Evolutionary conservation across 2,329 filamentous ascomycete species (phyloP).

Genomic region (Aspergillus felis): DNA sequence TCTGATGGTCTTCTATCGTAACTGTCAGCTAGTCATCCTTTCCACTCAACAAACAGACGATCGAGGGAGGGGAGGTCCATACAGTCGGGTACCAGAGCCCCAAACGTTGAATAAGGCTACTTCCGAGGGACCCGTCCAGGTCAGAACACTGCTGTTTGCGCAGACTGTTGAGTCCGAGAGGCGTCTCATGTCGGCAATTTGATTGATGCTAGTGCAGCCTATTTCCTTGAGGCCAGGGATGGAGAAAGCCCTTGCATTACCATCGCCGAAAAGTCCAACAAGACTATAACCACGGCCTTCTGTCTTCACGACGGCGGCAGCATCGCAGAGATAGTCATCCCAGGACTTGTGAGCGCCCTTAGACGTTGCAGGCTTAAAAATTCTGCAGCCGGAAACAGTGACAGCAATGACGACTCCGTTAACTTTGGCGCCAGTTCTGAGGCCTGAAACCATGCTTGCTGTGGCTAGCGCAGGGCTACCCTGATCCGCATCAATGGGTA

Average conservation of each 20-base stretch:
- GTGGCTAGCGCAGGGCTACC: constrained; percentile 74
- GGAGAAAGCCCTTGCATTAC: constrained; percentile 72
- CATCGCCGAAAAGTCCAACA: constrained; percentile 80
- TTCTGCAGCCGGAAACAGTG: constrained; percentile 68
- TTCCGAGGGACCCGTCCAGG: constrained; percentile 86
- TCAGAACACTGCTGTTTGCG: constrained; percentile 74
- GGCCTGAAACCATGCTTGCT: constrained; percentile 67
- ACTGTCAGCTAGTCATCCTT: constrained; percentile 13
- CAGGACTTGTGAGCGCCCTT: constrained; percentile 94
- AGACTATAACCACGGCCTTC: constrained; percentile 74
- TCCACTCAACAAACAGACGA: neutral
- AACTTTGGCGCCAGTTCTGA: constrained; percentile 70
- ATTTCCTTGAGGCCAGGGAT: constrained; percentile 88
- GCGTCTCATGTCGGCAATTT: constrained; percentile 70
- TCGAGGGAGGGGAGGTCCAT: constrained; percentile 37
- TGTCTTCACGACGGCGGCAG: constrained; percentile 71
- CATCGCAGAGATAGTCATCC: constrained; percentile 76
- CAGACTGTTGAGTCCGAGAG: constrained; percentile 68
- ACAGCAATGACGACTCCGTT: constrained; percentile 79
- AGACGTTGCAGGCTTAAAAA: constrained; percentile 77
- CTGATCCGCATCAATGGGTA: constrained; percentile 72
- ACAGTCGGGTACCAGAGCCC: constrained; percentile 66
- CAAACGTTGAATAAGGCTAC: constrained; percentile 79
- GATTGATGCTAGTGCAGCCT: constrained; percentile 58
- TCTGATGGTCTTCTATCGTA: constrained; percentile 43